phyloP scores from a whole-genome alignment of 1,139 yeast genomes.

The Diutina mesorugosa region DNA sequence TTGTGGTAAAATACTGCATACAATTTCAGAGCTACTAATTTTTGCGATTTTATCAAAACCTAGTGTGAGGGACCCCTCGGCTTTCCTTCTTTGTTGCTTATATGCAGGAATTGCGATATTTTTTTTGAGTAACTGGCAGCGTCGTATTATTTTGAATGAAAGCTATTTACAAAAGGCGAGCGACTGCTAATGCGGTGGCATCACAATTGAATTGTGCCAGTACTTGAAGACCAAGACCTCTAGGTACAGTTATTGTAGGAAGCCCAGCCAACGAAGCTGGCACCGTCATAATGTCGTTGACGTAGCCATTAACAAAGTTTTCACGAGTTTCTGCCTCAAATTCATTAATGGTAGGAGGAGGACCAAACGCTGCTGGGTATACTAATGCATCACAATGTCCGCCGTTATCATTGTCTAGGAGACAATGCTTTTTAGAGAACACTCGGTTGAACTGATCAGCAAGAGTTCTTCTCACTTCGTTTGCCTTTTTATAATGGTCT shows the following conservation, averaged over 20 bases:
- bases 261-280: constrained; percentile 89
- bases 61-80: too few relatives aligned
- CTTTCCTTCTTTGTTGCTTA: too few relatives aligned
- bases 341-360: constrained; percentile 41
- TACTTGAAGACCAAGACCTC: constrained; percentile 48
- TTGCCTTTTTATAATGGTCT: constrained; percentile 75
- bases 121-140: too few relatives aligned
- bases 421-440: constrained; percentile 40
- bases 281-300: constrained; percentile 76
- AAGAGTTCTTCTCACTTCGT: constrained; percentile 45
- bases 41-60: too few relatives aligned
- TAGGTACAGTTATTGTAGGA: constrained; percentile 75
- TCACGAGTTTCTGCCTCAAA: constrained; percentile 17
- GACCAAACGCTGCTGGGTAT: constrained; percentile 58
- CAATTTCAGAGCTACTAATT: too few relatives aligned
- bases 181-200: constrained; percentile 34
- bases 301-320: constrained; percentile 50
- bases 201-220: constrained; percentile 87
- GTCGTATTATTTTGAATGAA: neutral
- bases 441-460: constrained; percentile 53
- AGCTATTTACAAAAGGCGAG: constrained; percentile 7
- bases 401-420: constrained; percentile 10
- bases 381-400: constrained; percentile 57
- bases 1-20: too few relatives aligned
- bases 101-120: too few relatives aligned